Conservation (phyloP, 2,329 filamentous ascomycete species). For the Ilyonectria robusta region DNA sequence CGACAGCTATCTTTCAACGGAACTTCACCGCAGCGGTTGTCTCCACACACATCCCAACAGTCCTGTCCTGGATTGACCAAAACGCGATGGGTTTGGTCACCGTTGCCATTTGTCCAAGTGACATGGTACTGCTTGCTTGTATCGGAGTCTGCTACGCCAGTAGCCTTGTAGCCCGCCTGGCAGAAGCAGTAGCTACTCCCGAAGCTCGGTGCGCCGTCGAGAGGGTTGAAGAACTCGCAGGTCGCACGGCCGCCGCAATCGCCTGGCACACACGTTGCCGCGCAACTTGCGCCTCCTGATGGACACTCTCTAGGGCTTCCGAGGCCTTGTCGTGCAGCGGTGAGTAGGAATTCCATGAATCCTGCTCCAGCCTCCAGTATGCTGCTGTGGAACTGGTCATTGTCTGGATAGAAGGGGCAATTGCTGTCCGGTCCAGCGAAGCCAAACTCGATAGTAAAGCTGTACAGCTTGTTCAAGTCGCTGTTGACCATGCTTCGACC, state of each 20-base stretch:
- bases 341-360: slow-evolving; percentile 55
- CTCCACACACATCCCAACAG: slow-evolving; percentile 3
- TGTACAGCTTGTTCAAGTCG: slow-evolving; percentile 53
- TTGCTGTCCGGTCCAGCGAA: slow-evolving; percentile 49
- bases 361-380: slow-evolving; percentile 56
- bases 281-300: background rate
- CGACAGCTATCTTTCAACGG: slow-evolving; percentile 8
- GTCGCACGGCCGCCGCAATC: slow-evolving; percentile 8
- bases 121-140: slow-evolving; percentile 7
- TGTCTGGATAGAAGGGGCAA: slow-evolving; percentile 55
- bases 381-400: slow-evolving; percentile 52
- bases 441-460: slow-evolving; percentile 58
- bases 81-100: slow-evolving; percentile 17
- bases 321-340: background rate
- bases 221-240: slow-evolving; percentile 15
- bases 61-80: slow-evolving; percentile 5
- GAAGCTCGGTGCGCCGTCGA: background rate
- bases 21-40: slow-evolving; percentile 7
- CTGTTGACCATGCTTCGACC: slow-evolving; percentile 53
- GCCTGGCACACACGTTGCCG: slow-evolving; percentile 3
- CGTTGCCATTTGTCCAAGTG: slow-evolving; percentile 13
- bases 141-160: background rate
- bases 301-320: slow-evolving; percentile 9
- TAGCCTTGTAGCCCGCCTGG: slow-evolving; percentile 17
- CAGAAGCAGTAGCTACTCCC: slow-evolving; percentile 18